phyloP scores from a whole-genome alignment of 176 grass and related monocot species.

The Dendrocalamus sinicus region DNA sequence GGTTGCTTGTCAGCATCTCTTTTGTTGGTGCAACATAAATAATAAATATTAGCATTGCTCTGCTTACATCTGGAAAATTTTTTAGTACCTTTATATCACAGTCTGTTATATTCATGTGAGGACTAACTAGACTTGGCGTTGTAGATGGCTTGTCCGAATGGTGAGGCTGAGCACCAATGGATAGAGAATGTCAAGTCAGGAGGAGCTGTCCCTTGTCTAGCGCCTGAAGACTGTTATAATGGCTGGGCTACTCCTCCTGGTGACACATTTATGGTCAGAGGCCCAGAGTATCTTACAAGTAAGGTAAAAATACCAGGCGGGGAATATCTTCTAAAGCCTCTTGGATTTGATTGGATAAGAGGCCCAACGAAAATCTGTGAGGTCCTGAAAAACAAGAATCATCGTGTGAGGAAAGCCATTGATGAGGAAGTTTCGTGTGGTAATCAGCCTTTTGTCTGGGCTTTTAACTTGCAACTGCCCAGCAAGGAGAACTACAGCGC shows the following conservation, averaged over 20 bases:
- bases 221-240: conserved; percentile 56
- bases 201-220: conserved; percentile 73
- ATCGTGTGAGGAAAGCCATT: conserved; percentile 75
- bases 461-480: conserved; percentile 93
- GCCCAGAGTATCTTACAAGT: conserved; percentile 75
- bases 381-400: conserved; percentile 72
- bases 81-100: neutral
- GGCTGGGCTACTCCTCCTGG: conserved; percentile 76
- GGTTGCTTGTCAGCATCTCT: neutral
- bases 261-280: conserved; percentile 83
- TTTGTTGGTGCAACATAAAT: conserved; percentile 8
- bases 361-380: conserved; percentile 65
- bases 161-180: conserved; percentile 67
- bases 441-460: conserved; percentile 83
- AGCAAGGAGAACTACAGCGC: conserved; percentile 81
- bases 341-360: conserved; percentile 92
- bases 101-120: neutral
- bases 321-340: conserved; percentile 82
- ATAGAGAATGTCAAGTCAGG: conserved; percentile 66
- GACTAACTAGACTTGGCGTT: neutral
- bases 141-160: conserved; percentile 63
- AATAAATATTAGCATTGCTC: neutral
- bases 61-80: neutral
- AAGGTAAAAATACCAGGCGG: conserved; percentile 81
- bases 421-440: conserved; percentile 56